Evolutionary conservation across 2,329 filamentous ascomycete species (phyloP).

Genomic region (Phoma sp.): DNA sequence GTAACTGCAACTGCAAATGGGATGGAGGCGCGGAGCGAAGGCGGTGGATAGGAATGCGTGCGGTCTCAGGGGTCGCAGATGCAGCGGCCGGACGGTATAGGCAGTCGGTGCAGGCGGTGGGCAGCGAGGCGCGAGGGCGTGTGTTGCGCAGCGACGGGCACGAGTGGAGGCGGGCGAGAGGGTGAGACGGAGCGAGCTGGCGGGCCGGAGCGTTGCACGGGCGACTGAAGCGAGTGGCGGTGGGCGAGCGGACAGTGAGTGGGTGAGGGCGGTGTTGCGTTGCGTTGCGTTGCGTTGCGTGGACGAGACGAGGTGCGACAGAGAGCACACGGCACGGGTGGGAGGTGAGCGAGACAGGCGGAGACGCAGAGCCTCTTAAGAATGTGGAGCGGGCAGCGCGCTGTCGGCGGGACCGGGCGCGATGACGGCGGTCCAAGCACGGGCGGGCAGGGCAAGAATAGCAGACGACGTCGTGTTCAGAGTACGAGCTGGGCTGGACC

Average conservation of each 20-base stretch:
- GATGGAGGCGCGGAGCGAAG: background rate
- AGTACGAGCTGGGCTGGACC: background rate
- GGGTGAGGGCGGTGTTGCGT: background rate
- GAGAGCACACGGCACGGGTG: background rate
- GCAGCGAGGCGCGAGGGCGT: background rate
- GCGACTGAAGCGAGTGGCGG: conserved; percentile 15
- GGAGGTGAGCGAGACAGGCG: conserved; percentile 8
- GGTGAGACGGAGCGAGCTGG: conserved; percentile 1
- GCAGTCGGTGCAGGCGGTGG: conserved; percentile 3
- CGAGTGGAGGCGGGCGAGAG: background rate
- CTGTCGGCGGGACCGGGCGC: background rate
- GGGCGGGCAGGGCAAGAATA: conserved; percentile 1
- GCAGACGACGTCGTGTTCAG: background rate
- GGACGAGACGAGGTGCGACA: conserved; percentile 3
- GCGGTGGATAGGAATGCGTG: background rate
- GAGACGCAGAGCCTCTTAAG: conserved; percentile 2
- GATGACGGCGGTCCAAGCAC: background rate
- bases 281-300: background rate
- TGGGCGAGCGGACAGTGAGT: conserved; percentile 4
- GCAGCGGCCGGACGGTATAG: background rate
- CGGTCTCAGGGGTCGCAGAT: conserved; percentile 2
- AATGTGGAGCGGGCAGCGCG: conserved; percentile 4
- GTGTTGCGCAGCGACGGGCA: background rate
- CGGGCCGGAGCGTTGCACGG: conserved; percentile 1
- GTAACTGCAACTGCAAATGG: background rate